Evolutionary conservation across 148 eudicot genomes (phyloP).

Genomic region (Fagopyrum esculentum): DNA sequence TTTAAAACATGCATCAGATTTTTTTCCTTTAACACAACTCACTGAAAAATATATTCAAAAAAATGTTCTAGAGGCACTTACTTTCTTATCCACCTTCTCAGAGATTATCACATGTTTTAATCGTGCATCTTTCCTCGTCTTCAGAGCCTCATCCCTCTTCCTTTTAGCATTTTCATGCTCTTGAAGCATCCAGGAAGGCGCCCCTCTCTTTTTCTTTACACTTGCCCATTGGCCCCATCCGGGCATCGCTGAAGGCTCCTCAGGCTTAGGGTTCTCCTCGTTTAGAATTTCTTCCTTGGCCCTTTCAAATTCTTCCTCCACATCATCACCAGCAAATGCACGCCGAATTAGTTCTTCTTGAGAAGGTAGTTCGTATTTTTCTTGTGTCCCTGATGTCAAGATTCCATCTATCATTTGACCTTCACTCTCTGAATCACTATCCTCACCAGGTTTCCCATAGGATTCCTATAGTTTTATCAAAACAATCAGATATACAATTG

Average conservation of each 20-base stretch:
- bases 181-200: constrained; percentile 75
- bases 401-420: constrained; percentile 89
- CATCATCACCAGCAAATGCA: constrained; percentile 97
- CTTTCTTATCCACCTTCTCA: constrained; percentile 87
- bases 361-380: constrained; percentile 71
- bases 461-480: constrained; percentile 29
- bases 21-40: background rate
- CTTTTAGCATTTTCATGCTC: constrained; percentile 66
- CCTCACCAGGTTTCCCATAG: constrained; percentile 25
- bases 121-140: constrained; percentile 78
- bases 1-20: background rate
- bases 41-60: background rate
- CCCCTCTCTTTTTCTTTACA: constrained; percentile 68
- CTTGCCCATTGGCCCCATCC: constrained; percentile 99
- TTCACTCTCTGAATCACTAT: constrained; percentile 62
- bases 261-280: constrained; percentile 92
- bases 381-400: constrained; percentile 52
- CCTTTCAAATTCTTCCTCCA: constrained; percentile 78
- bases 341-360: constrained; percentile 76
- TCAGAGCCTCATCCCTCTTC: constrained; percentile 75
- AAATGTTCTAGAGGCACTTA: constrained; percentile 20
- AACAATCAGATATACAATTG: constrained; percentile 11
- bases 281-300: constrained; percentile 59
- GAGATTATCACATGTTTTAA: constrained; percentile 80
- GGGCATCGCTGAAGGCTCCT: constrained; percentile 74